Evolutionary conservation across 352 stramenopile species (phyloP), one percentile per base, ranked within the genome.

Genomic region (Globisporangium okanoganense): DNA sequence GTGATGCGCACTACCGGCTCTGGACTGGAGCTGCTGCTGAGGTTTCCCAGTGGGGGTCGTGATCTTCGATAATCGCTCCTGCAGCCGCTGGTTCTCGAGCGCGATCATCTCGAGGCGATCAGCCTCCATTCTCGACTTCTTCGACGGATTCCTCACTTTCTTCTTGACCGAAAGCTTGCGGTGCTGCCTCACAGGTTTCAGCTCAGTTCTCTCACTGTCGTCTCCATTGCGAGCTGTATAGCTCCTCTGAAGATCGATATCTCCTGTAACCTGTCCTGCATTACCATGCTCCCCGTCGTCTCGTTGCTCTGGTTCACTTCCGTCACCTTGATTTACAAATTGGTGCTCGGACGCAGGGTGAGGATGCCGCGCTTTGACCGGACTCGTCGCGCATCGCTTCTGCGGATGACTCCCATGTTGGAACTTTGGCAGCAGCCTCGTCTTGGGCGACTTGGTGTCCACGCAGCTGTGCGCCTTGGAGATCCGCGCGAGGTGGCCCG

Each of bases 391-490:
- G 14, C 78, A 77, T 58, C 73, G 66, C 48, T 88, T 87, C 18
- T 75, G 64, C 13, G 45, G 18, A 27, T 22, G 33, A 29, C n/a
- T 45, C 35, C 16, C 55, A 41, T 82, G 74, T 29, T 88, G 71
- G 40, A 82, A 83, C 58, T 85, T 69, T 3, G 76, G 70, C 6
- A 87, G 57, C 9, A 77, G 61, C 8, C 66, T 73, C 7, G 78
- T 75, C 69, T 88, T 90, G 0, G 82, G 78, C 25, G 82, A 85
- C 43, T 53, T 72, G 14, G 79, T 92, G 55, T 92, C 84, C 8
- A 93, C 74, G 49, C 72, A 91, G 50, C 79, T 90, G 25, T 90
- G 79, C 27, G 70, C 79, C 60, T 87, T 89, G 25, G 76, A 88
- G 16, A 93, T 71, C 31, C 82, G 76, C 35, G 76, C 78, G 10